These are phyloP conservation scores for Xylaria curta DNA, from an alignment of 495 filamentous ascomycete species.

Conservation along the genomic window DNA sequence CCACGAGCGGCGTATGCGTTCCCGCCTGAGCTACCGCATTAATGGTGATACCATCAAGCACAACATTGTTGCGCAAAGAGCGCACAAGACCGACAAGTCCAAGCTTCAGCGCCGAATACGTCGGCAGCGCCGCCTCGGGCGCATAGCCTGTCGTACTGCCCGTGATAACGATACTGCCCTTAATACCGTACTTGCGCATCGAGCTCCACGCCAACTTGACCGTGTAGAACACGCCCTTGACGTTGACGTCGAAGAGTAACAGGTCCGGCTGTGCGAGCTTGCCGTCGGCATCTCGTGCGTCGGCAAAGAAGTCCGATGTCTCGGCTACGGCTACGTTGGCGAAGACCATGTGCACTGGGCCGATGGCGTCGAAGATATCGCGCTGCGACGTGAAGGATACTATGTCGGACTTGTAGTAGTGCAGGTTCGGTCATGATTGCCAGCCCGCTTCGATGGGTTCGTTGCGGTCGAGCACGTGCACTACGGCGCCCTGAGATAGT, in stretches of 20 bases:
- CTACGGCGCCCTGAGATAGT: no score
- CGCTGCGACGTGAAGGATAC: no score
- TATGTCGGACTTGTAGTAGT: no score
- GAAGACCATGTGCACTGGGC: slow-evolving; percentile 6
- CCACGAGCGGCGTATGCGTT: neutral
- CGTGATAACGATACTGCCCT: no score
- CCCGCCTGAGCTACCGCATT: neutral
- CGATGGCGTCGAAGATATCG: neutral
- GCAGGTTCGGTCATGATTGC: no score
- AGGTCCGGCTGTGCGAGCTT: neutral
- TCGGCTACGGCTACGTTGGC: slow-evolving; percentile 2
- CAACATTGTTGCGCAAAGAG: neutral
- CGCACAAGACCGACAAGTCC: neutral
- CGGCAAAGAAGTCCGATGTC: neutral
- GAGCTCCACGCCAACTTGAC: slow-evolving; percentile 6
- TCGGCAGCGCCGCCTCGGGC: no score
- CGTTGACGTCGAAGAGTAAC: neutral
- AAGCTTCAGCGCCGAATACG: neutral
- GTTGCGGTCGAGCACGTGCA: no score
- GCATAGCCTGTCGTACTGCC: no score
- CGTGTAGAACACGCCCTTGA: neutral
- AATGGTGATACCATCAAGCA: slow-evolving; percentile 2
- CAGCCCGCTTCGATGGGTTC: no score
- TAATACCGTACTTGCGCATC: neutral
- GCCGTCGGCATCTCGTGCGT: neutral